phyloP scores from a whole-genome alignment of 129 eudicot species.

The Saussurea involucrata region DNA sequence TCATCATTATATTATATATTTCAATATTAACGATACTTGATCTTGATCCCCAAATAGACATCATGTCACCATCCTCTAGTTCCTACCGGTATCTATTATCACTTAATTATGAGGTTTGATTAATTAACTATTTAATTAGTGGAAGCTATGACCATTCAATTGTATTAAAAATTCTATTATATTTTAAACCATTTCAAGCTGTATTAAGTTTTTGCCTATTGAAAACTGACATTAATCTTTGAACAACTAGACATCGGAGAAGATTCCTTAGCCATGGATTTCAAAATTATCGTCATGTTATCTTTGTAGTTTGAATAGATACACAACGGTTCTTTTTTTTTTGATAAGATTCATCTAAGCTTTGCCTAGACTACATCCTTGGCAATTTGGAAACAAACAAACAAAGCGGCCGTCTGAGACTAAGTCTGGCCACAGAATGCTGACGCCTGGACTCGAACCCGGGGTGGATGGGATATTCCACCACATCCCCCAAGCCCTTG shows the following conservation, averaged over 20 bases:
- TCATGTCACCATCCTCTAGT: background rate
- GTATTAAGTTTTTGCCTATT: background rate
- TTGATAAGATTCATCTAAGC: too few relatives aligned
- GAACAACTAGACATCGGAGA: background rate
- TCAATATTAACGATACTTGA: background rate
- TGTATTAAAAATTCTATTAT: background rate
- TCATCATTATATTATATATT: background rate
- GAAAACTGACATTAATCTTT: background rate
- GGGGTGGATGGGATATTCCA: too few relatives aligned
- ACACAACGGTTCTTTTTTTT: background rate
- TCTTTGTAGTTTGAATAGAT: background rate
- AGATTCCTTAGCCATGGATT: background rate
- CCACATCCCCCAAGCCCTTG: too few relatives aligned
- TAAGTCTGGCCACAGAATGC: too few relatives aligned
- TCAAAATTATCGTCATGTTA: background rate
- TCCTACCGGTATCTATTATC: background rate
- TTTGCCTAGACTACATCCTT: too few relatives aligned
- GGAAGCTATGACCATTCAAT: background rate
- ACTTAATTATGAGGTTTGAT: background rate
- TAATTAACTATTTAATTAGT: background rate
- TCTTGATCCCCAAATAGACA: background rate
- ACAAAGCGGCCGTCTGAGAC: too few relatives aligned
- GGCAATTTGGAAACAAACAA: too few relatives aligned
- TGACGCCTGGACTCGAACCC: too few relatives aligned
- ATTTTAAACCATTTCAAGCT: background rate